These are phyloP conservation scores for Aspergillus panamensis DNA, from an alignment of 495 filamentous ascomycete species.

Conservation along the genomic window DNA sequence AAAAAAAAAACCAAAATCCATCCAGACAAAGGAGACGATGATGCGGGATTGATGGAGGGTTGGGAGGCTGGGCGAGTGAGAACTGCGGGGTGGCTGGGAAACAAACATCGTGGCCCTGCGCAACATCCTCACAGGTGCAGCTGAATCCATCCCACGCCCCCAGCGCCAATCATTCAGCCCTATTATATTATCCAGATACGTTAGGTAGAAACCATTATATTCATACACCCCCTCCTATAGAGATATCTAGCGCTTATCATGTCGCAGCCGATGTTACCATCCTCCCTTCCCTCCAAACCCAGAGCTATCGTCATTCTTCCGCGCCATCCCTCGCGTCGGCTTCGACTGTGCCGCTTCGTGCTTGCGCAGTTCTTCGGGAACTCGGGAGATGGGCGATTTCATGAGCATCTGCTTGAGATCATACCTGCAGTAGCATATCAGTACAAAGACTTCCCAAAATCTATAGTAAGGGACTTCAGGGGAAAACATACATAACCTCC, in stretches of 20 bases:
- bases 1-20: slow-evolving; percentile 2
- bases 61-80: slow-evolving; percentile 28
- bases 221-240: too few species aligned
- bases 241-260: too few species aligned
- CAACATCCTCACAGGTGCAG: slow-evolving; percentile 8
- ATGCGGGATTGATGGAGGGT: slow-evolving; percentile 9
- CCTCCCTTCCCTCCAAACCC: slow-evolving; percentile 60
- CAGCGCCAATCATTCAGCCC: background rate
- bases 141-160: background rate
- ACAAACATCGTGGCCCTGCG: slow-evolving; percentile 6
- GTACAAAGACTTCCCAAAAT: background rate
- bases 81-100: slow-evolving; percentile 30
- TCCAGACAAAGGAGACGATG: slow-evolving; percentile 5
- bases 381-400: slow-evolving; percentile 83
- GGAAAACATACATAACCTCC: slow-evolving; percentile 75
- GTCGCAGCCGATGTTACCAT: slow-evolving; percentile 26
- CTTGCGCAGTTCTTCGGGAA: slow-evolving; percentile 89
- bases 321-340: slow-evolving; percentile 52
- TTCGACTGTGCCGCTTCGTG: slow-evolving; percentile 94
- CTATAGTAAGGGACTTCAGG: background rate
- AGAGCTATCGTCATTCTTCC: slow-evolving; percentile 61
- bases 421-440: slow-evolving; percentile 39
- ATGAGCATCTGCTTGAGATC: slow-evolving; percentile 95
- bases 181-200: too few species aligned
- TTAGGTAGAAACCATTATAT: background rate